Base-by-base conservation (phyloP, 257 asterid species). In the Ocimum tenuiflorum region DNA sequence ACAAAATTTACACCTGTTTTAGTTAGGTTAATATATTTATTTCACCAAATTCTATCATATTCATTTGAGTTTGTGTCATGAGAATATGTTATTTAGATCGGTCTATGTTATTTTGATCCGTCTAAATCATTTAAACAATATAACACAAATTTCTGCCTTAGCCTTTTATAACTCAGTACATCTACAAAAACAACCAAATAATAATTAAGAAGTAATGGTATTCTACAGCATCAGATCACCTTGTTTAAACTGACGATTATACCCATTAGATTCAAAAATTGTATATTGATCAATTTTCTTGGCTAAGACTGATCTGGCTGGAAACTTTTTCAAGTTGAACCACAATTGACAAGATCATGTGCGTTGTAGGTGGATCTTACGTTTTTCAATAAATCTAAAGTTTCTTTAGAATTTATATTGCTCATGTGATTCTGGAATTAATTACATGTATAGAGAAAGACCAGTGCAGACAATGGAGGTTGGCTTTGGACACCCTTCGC, bases 341-440 rank as follows among this genome's bases (percentile, higher is more conserved):
- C 39, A 22, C 42, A 29, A 10, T 63, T 53, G 61, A 63, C 67
- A 72, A 33, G 48, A 62, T 71, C 76, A 71, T 63, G 71, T 63
- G 67, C 77, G 33, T 63, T 54, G 20, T 63, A 71, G 70, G 65
- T 33, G 76, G 76, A 42, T 63, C 67, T 54, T 70, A 33, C 52
- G 22, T 69, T 69, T 38, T 64, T 11, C 8, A 1, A 49, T 13
- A 49, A 46, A 8, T 45, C 49, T 42, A 8, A 50, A 23, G n/a
- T n/a, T n/a, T n/a, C n/a, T n/a, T n/a, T n/a, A n/a, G 31, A 1
- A 27, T 27, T 27, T 43, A 63, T 71, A 72, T 35, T 48, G 12
- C 20, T 65, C 63, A 65, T 57, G 63, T 65, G 72, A 58, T 51
- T 63, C 53, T 65, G 61, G 39, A 70, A 41, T 50, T n/a, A 20